phyloP scores from a whole-genome alignment of 2,329 filamentous ascomycete genomes.

The Penicillium decumbens region DNA sequence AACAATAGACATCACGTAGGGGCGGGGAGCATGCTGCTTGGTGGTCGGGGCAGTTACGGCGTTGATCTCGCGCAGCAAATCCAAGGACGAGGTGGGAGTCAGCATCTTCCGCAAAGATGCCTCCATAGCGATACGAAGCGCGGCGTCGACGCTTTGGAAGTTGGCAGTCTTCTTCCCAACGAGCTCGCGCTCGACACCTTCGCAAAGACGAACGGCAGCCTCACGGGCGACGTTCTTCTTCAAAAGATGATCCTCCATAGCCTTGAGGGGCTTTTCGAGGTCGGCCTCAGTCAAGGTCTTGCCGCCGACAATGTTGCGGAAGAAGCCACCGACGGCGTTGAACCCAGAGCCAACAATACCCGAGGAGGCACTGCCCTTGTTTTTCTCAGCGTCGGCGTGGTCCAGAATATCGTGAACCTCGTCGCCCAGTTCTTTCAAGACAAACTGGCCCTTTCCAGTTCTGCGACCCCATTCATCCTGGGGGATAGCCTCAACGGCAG shows the following conservation, averaged over 20 bases:
- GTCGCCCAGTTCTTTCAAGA: slow-evolving; percentile 86
- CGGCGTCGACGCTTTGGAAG: slow-evolving; percentile 83
- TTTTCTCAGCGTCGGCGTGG: slow-evolving; percentile 64
- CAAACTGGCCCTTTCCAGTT: slow-evolving; percentile 84
- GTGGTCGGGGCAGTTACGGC: slow-evolving; percentile 64
- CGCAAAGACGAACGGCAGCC: slow-evolving; percentile 83
- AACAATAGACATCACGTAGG: slow-evolving; percentile 96
- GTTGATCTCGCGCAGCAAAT: slow-evolving; percentile 90
- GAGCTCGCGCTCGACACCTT: slow-evolving; percentile 85
- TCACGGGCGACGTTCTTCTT: slow-evolving; percentile 96
- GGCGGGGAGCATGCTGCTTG: slow-evolving; percentile 63
- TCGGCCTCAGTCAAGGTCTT: slow-evolving; percentile 87
- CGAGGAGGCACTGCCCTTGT: slow-evolving; percentile 45
- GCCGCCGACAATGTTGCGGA: slow-evolving; percentile 91
- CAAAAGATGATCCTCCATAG: slow-evolving; percentile 91
- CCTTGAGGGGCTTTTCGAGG: slow-evolving; percentile 85
- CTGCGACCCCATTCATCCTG: slow-evolving; percentile 77
- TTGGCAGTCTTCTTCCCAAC: slow-evolving; percentile 84
- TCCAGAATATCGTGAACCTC: slow-evolving; percentile 88
- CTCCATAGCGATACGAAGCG: slow-evolving; percentile 82
- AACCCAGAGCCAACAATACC: slow-evolving; percentile 75
- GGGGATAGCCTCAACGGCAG: slow-evolving; percentile 68
- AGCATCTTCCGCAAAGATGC: slow-evolving; percentile 90
- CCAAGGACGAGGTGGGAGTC: slow-evolving; percentile 88
- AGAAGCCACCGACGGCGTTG: slow-evolving; percentile 78